Evolutionary conservation across 2,329 filamentous ascomycete genomes (phyloP), one percentile per base, ranked within the genome.

Genomic region (Beauveria asiatica): DNA sequence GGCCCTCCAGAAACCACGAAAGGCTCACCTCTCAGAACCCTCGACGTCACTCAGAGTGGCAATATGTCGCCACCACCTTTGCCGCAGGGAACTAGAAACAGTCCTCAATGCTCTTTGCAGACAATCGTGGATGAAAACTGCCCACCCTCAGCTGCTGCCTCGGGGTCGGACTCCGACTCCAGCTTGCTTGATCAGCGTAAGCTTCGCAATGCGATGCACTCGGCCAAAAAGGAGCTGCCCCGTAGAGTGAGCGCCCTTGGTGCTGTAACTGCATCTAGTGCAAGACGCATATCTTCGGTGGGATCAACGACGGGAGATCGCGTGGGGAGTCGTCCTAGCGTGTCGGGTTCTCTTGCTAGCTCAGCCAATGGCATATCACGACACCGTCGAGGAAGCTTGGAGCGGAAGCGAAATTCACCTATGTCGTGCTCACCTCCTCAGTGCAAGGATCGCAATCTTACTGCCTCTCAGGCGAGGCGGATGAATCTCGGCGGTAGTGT

Each of bases 291-390:
- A 9, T 80, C 80, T 1, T 79, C 80, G 1, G 68, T 78, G 56
- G 74, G 78, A 13, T 59, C 73, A 23, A 65, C 65, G 21, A 63
- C 69, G 45, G 69, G 70, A 6, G 65, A 70, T 6, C 41, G 55
- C 6, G 23, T 53, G 1, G 67, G 66, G 7, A 64, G 68, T 57
- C 69, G 69, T 62, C 67, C 70, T 59, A 71, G 69, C 67, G 74
- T 80, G 68, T 70, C 76, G 27, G 74, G 75, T 2, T 67, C 74
- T 16, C 69, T 79, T 45, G 74, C 81, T 7, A 82, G 79, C 65
- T 76, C 72, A 64, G 74, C 79, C 7, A 83, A 83, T 67, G 82
- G 82, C 48, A 81, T 85, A 65, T 83, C 80, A 45, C 75, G 82
- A 48, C 74, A 81, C 58, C 75, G 81, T 45, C 75, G 81, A 44